Evolutionary conservation across 2,329 filamentous ascomycete species (phyloP), one percentile per base, ranked within the genome.

Genomic region (Boeremia lycopersici): DNA sequence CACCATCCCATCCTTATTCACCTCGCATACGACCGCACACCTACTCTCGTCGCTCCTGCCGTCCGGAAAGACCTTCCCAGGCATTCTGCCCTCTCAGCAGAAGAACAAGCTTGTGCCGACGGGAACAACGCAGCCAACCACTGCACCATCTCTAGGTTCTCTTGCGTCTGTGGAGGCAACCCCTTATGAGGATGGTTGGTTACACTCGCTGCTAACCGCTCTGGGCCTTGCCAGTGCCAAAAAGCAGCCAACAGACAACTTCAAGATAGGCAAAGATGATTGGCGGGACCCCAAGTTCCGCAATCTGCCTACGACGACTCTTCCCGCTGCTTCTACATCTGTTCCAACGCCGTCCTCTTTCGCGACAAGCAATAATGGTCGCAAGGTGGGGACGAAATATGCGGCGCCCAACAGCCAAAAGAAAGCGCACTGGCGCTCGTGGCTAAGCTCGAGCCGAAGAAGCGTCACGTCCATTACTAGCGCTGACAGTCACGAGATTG

Each of bases 1-100:
- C 62, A 91, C 91, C 0, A 97, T 99, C 48, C 93, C 95, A 1
- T 91, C 95, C 0, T 82, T 98, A 9, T 99, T 99, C 75, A 98
- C 95, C 0, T 96, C 93, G 0, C 87, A 95, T 65, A 98, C 92
- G 0, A 98, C 93, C 0, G 95, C 95, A 1, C 93, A 97, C 73
- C 81, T 99, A 12, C 82, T 99, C 13, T 96, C 93, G 1, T 92
- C 93, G 7, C 82, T 98, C 57, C 88, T 95, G 53, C 90, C 93
- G 46, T 49, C 57, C 6, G 53, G 59, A 19, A 34, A 48, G 34
- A 34, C 17, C 17, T 26, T 48, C 83, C 86, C 1, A 86, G 88
- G 41, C 64, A 53, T 62, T 84, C 84, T 48, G 81, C 86, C 41
- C 84, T 44, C 40, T n/a, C 45, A 41, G 41, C 86, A 15, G 79